These are phyloP conservation scores for Mortierella sp. DNA, from an alignment of 371 early-diverging fungal genomes.

Conservation along the genomic window DNA sequence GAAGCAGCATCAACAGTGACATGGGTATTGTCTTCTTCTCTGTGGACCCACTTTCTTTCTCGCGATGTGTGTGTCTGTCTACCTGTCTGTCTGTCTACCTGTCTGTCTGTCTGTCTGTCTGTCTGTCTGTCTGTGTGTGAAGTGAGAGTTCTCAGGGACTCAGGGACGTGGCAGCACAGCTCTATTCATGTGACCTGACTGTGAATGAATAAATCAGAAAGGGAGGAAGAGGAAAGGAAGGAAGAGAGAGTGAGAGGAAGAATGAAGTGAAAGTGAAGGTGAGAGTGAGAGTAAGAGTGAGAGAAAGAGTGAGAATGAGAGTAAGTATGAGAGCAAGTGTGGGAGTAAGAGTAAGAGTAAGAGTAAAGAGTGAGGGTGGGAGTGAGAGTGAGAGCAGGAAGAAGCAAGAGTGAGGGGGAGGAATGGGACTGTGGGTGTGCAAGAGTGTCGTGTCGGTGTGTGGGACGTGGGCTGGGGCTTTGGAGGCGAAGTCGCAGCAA, in stretches of 20 bases:
- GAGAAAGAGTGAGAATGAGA: neutral
- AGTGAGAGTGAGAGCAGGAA: neutral
- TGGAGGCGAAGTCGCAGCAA: too few relatives aligned
- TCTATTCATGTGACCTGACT: slow-evolving; percentile 18
- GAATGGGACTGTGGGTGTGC: neutral
- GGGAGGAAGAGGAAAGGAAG: neutral
- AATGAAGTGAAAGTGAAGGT: neutral
- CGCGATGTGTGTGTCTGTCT: too few relatives aligned
- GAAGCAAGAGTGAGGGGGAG: neutral
- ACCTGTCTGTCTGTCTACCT: too few relatives aligned
- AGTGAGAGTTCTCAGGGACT: too few relatives aligned
- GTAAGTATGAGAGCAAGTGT: slow-evolving; percentile 2
- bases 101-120: too few relatives aligned
- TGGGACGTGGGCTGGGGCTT: too few relatives aligned
- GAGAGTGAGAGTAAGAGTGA: neutral
- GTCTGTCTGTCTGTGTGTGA: too few relatives aligned
- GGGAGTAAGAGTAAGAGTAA: neutral
- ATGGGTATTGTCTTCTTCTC: too few relatives aligned
- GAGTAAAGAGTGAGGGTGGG: neutral
- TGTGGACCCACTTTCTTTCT: too few relatives aligned
- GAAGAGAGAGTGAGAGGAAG: neutral
- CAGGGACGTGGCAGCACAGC: neutral
- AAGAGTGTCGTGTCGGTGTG: too few relatives aligned
- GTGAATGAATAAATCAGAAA: slow-evolving; percentile 1
- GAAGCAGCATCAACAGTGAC: too few relatives aligned